Percentiles rank a stretch among this genome's conserved stretches.
Conservation (phyloP, 352 stramenopile genomes). For the Halophytophthora polymorphica region DNA sequence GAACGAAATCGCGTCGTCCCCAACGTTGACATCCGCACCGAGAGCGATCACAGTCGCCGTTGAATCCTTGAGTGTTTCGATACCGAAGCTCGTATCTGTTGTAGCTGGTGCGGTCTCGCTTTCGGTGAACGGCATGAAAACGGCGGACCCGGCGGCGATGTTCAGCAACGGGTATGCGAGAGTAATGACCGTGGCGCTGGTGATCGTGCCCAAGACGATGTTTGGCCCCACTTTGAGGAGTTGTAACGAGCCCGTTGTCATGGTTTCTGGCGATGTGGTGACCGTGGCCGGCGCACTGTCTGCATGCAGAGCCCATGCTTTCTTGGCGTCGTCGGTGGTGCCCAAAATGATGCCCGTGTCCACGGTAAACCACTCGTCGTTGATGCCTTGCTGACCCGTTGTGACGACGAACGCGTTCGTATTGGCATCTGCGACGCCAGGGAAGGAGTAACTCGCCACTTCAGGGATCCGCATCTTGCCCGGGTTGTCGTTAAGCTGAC, state of each 20-base stretch:
- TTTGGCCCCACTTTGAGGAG: constrained; percentile 28
- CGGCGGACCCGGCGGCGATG: too few species aligned
- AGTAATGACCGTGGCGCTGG: not conserved
- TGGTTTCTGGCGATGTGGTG: too few species aligned
- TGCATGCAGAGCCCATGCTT: not conserved
- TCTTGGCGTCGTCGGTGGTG: not conserved
- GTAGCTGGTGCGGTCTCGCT: too few species aligned
- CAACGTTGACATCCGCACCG: constrained; percentile 2
- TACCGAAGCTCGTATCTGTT: too few species aligned
- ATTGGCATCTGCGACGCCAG: constrained; percentile 7
- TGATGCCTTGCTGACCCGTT: constrained; percentile 30
- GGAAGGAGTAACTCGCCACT: constrained; percentile 21
- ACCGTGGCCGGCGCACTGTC: too few species aligned
- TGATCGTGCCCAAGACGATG: constrained; percentile 11
- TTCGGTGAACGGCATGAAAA: too few species aligned
- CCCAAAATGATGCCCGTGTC: constrained; percentile 20
- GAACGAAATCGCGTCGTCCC: constrained; percentile 16
- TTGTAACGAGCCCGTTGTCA: too few species aligned
- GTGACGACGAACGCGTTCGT: constrained; percentile 28
- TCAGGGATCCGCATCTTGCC: constrained; percentile 52
- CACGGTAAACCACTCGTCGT: constrained; percentile 59
- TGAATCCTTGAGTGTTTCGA: too few species aligned
- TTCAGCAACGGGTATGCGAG: too few species aligned
- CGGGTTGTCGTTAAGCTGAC: constrained; percentile 55
- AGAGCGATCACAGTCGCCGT: too few species aligned